Percentiles rank a stretch among this genome's conserved stretches.
phyloP scores from a whole-genome alignment of 139 green algal genomes.

The Micractinium conductrix region DNA sequence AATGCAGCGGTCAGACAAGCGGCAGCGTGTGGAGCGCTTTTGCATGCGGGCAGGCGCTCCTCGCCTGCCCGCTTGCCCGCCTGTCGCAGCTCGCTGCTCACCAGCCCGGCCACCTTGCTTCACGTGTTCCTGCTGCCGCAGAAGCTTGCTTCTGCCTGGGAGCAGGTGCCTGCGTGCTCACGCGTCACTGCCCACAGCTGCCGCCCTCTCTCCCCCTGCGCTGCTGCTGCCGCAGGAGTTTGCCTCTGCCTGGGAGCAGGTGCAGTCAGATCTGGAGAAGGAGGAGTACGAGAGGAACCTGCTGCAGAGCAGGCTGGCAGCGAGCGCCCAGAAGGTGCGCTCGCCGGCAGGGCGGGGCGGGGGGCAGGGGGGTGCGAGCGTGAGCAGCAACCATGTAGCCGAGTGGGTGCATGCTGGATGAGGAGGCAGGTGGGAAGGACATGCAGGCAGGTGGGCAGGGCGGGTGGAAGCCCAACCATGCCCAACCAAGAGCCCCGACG shows the following conservation, averaged over 20 bases:
- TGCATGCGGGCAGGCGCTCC: too few species aligned
- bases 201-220: not conserved
- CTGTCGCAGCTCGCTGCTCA: too few species aligned
- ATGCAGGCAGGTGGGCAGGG: too few species aligned
- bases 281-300: not conserved
- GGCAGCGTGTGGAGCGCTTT: too few species aligned
- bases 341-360: not conserved
- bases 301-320: constrained; percentile 4
- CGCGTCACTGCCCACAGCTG: too few species aligned
- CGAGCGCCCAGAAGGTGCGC: not conserved
- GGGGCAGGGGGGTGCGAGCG: not conserved
- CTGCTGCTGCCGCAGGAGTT: not conserved
- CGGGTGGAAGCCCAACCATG: too few species aligned
- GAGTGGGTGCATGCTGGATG: too few species aligned
- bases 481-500: too few species aligned
- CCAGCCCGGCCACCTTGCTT: too few species aligned
- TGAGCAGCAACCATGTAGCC: too few species aligned
- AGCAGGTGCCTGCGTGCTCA: not conserved
- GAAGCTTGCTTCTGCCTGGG: not conserved
- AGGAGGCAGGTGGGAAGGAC: too few species aligned
- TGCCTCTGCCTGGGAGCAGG: not conserved
- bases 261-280: not conserved
- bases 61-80: too few species aligned
- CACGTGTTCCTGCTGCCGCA: not conserved
- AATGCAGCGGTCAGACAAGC: not conserved